A percentile compares a stretch with the other conserved stretches of the same genome.
Conservation (phyloP, 2,329 filamentous ascomycete genomes). For the Aspergillus calidoustus region DNA sequence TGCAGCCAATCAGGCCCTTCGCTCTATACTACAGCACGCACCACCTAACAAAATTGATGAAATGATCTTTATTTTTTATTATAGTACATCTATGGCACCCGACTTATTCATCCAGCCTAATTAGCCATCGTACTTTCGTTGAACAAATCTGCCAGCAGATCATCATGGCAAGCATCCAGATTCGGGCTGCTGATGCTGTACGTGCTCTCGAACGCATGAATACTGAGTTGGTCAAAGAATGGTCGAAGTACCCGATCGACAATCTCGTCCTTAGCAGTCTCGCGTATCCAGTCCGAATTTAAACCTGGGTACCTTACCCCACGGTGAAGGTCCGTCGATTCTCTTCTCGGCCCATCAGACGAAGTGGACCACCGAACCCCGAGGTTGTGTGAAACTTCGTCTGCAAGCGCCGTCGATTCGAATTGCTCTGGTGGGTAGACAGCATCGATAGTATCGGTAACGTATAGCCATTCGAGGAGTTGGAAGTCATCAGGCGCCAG, state of each 20-base stretch:
- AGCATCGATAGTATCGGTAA: constrained; percentile 95
- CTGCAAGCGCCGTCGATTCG: constrained; percentile 75
- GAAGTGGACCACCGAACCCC: constrained; percentile 50
- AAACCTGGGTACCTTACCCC: constrained; percentile 48
- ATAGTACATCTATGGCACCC: background rate
- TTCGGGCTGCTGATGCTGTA: constrained; percentile 81
- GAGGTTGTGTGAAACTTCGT: constrained; percentile 80
- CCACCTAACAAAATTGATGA: background rate
- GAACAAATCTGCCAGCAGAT: constrained; percentile 75
- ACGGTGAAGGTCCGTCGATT: constrained; percentile 35
- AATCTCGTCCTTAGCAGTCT: constrained; percentile 63
- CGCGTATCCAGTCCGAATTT: constrained; percentile 54
- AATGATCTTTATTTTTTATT: background rate
- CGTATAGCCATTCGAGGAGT: constrained; percentile 96
- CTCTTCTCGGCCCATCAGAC: constrained; percentile 29
- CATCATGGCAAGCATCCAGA: constrained; percentile 64
- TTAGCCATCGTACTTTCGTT: constrained; percentile 68
- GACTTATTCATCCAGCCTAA: constrained; percentile 3
- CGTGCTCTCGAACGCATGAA: constrained; percentile 88
- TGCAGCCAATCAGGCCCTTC: constrained; percentile 19
- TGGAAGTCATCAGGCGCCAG: constrained; percentile 94
- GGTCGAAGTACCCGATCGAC: constrained; percentile 79
- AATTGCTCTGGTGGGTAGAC: constrained; percentile 78
- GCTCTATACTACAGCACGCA: constrained; percentile 19
- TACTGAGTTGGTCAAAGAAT: constrained; percentile 90